Evolutionary conservation across 257 asterid genomes (phyloP).

Genomic region (Salvia rosmarinus): DNA sequence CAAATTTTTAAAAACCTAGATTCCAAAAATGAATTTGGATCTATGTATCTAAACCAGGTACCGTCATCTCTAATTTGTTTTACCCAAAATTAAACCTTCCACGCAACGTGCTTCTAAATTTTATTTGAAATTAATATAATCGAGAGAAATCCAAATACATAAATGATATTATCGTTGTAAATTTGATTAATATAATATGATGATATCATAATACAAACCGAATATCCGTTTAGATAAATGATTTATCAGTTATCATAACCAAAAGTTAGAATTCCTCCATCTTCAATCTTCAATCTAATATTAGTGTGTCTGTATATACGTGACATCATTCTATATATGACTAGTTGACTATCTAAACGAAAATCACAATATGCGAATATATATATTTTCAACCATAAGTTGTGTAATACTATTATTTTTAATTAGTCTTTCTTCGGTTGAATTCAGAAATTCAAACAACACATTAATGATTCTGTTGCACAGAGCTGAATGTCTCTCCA

Average conservation of each 20-base stretch:
- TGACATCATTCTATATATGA: not conserved
- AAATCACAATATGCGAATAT: too few species aligned
- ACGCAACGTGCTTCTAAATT: too few species aligned
- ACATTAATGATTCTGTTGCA: constrained; percentile 32
- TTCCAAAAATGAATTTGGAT: too few species aligned
- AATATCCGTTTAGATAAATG: not conserved
- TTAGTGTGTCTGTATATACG: not conserved
- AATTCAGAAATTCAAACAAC: not conserved
- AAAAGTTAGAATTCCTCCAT: constrained; percentile 15
- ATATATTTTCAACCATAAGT: not conserved
- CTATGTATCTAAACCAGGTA: too few species aligned
- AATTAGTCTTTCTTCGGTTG: not conserved
- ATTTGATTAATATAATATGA: too few species aligned
- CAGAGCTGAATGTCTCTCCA: constrained; percentile 30
- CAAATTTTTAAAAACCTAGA: too few species aligned
- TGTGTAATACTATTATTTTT: not conserved
- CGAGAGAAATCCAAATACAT: not conserved
- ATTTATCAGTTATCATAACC: not conserved
- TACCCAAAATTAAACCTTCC: not conserved
- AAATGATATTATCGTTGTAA: too few species aligned
- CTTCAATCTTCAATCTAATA: constrained; percentile 20
- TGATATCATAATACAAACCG: too few species aligned
- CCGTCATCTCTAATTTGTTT: too few species aligned
- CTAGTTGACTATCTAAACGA: not conserved
- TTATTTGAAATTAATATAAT: not conserved